Percentiles rank a stretch among this genome's conserved stretches.
Evolutionary conservation across 176 grass and related monocot genomes (phyloP).

Genomic region (Miscanthus lutarioriparius): DNA sequence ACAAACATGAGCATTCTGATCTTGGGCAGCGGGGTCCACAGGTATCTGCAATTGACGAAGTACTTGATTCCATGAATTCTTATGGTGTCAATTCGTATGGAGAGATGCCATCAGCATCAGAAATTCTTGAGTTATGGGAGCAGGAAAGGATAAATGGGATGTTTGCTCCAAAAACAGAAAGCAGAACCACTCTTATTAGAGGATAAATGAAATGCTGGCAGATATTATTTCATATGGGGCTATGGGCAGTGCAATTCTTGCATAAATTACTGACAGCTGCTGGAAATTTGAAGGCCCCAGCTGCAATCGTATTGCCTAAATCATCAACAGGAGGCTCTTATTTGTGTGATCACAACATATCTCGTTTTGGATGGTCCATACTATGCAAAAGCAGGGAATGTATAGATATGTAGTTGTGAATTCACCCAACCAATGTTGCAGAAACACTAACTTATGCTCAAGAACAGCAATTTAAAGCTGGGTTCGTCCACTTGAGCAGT

Average conservation of each 20-base stretch:
- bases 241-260: neutral
- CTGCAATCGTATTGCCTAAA: neutral
- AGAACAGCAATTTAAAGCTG: neutral
- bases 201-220: constrained; percentile 9
- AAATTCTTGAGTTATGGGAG: constrained; percentile 65
- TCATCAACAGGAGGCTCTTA: neutral
- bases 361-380: neutral
- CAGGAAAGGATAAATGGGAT: constrained; percentile 34
- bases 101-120: constrained; percentile 49
- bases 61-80: constrained; percentile 53
- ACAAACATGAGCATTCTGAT: constrained; percentile 10
- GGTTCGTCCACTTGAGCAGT: neutral
- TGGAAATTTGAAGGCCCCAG: neutral
- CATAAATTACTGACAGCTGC: neutral
- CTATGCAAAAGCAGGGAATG: neutral
- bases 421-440: neutral
- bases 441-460: neutral
- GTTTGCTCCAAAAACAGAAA: constrained; percentile 23
- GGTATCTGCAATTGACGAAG: constrained; percentile 48
- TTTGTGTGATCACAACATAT: neutral
- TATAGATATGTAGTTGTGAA: neutral
- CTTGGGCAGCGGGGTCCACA: neutral
- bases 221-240: constrained; percentile 13
- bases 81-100: constrained; percentile 33
- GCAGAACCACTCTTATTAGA: neutral